phyloP scores from a whole-genome alignment of 2,329 filamentous ascomycete species.

The Ploettnerulaceae sp. region DNA sequence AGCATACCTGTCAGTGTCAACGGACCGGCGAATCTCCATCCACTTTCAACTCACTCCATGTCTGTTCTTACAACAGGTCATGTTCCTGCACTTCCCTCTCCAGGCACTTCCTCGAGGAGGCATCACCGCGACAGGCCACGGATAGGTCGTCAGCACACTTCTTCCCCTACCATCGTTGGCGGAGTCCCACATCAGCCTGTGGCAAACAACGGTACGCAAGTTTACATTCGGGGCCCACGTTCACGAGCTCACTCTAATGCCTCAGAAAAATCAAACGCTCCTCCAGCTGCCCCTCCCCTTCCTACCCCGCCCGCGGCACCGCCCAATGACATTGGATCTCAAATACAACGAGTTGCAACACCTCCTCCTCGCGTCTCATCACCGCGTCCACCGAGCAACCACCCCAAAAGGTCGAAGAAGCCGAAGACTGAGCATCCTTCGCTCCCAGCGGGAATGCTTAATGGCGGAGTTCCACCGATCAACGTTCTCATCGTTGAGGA shows the following conservation, averaged over 20 bases:
- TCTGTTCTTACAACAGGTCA: conserved; percentile 77
- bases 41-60: conserved; percentile 58
- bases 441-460: conserved; percentile 62
- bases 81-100: conserved; percentile 75
- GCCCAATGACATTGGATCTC: conserved; percentile 44
- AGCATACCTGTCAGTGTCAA: conserved; percentile 27
- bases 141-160: conserved; percentile 67
- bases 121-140: conserved; percentile 56
- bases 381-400: conserved; percentile 38
- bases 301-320: conserved; percentile 48
- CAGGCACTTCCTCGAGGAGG: conserved; percentile 60
- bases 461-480: conserved; percentile 85
- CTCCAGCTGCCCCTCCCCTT: conserved; percentile 46
- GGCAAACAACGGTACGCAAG: conserved; percentile 30
- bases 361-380: conserved; percentile 46
- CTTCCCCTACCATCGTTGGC: conserved; percentile 68
- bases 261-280: conserved; percentile 45
- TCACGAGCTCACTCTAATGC: conserved; percentile 54
- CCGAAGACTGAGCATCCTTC: conserved; percentile 40
- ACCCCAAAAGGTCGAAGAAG: conserved; percentile 51
- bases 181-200: conserved; percentile 19
- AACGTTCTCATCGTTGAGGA: conserved; percentile 98
- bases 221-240: conserved; percentile 39
- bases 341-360: conserved; percentile 36
- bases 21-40: conserved; percentile 22